phyloP scores from a whole-genome alignment of 176 grass and related monocot species.

The Saccharum officinarum region DNA sequence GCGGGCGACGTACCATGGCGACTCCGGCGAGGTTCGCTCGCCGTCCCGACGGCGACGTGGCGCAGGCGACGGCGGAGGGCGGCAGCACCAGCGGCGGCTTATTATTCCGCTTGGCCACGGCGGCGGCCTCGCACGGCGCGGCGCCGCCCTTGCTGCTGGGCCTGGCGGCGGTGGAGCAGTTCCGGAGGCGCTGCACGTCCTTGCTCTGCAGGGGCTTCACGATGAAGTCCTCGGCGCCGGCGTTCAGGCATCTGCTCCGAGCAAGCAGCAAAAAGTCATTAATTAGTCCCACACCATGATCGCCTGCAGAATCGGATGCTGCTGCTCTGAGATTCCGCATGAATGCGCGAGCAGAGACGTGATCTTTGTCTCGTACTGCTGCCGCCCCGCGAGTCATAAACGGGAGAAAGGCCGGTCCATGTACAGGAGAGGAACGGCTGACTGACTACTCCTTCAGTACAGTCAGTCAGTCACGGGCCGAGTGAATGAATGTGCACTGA shows the following conservation, averaged over 20 bases:
- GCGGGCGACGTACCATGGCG: slow-evolving; percentile 43
- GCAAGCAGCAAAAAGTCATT: neutral
- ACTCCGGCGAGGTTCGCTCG: slow-evolving; percentile 53
- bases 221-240: slow-evolving; percentile 88
- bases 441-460: too few species aligned
- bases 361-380: slow-evolving; percentile 13
- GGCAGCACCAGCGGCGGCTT: neutral
- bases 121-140: neutral
- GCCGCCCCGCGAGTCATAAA: too few species aligned
- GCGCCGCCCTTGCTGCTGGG: neutral
- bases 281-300: neutral
- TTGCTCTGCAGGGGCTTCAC: slow-evolving; percentile 84
- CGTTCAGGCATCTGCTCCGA: slow-evolving; percentile 46
- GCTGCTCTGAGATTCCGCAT: neutral
- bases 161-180: slow-evolving; percentile 46
- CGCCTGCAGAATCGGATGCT: neutral
- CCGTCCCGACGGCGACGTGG: slow-evolving; percentile 28
- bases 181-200: slow-evolving; percentile 74
- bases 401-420: too few species aligned
- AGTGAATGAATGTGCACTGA: neutral
- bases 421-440: too few species aligned
- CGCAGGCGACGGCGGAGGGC: neutral
- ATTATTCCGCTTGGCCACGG: slow-evolving; percentile 30
- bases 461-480: slow-evolving; percentile 6
- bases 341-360: slow-evolving; percentile 16